Conservation (phyloP, 108 stramenopile genomes). For the Nitzschia putrida region DNA sequence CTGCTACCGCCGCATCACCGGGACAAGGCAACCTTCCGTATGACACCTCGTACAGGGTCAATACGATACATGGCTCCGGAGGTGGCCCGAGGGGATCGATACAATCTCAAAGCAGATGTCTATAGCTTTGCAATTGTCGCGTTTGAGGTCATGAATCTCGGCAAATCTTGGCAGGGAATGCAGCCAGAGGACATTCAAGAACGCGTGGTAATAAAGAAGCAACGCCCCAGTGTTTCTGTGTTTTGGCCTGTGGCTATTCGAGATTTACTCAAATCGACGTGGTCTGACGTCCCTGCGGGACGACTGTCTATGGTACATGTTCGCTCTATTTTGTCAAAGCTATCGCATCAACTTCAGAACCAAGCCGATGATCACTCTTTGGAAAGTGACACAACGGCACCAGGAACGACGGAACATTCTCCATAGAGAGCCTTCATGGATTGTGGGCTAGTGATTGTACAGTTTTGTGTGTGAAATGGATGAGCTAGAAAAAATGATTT, state of each 20-base stretch:
- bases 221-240: slow-evolving; percentile 32
- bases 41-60: slow-evolving; percentile 35
- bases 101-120: slow-evolving; percentile 52
- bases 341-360: neutral
- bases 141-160: slow-evolving; percentile 43
- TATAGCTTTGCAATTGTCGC: slow-evolving; percentile 56
- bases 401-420: too few relatives aligned
- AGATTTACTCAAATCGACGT: slow-evolving; percentile 32
- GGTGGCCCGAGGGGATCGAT: slow-evolving; percentile 40
- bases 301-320: slow-evolving; percentile 36
- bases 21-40: slow-evolving; percentile 31
- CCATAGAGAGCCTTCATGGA: too few relatives aligned
- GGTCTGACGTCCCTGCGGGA: slow-evolving; percentile 30
- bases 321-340: slow-evolving; percentile 8
- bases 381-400: neutral
- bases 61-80: slow-evolving; percentile 61
- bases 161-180: slow-evolving; percentile 29
- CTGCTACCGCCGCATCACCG: slow-evolving; percentile 23
- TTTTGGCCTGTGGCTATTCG: slow-evolving; percentile 34
- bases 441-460: too few relatives aligned
- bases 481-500: too few relatives aligned
- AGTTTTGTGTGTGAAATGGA: too few relatives aligned
- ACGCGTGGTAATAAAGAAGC: slow-evolving; percentile 16
- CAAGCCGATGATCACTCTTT: neutral
- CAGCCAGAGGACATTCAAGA: slow-evolving; percentile 21